Conservation (phyloP, 2,329 filamentous ascomycete species). For the Fusarium sublunatum region DNA sequence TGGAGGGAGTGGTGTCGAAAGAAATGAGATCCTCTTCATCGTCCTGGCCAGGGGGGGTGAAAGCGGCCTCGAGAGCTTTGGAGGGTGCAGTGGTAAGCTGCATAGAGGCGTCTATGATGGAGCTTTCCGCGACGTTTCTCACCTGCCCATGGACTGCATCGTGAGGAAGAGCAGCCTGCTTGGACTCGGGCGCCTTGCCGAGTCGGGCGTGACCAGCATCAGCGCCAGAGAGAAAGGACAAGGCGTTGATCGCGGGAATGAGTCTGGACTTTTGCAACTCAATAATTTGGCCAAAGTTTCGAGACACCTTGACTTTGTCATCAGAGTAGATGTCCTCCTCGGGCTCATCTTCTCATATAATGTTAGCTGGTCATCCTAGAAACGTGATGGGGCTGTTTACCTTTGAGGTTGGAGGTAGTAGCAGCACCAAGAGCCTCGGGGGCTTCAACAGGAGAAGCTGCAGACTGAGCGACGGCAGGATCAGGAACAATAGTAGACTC, state of each 20-base stretch:
- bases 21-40: constrained; percentile 9
- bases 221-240: neutral
- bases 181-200: neutral
- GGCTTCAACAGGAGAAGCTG: neutral
- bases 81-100: no score
- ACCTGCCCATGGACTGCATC: neutral
- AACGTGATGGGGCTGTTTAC: neutral
- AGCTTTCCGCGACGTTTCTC: neutral
- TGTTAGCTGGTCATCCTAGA: neutral
- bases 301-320: neutral
- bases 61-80: neutral
- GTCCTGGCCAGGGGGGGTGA: neutral
- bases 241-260: neutral
- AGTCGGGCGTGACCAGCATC: neutral
- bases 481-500: neutral
- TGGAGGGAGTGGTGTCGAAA: neutral
- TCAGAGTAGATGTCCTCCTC: constrained; percentile 1
- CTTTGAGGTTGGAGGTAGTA: neutral
- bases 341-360: neutral
- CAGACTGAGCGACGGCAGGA: neutral
- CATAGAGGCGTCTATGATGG: no score
- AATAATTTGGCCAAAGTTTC: no score
- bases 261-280: neutral
- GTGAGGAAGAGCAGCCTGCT: neutral
- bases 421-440: neutral